Conservation (phyloP, 176 grass and related monocot species). For the Oropetium thomaeum region DNA sequence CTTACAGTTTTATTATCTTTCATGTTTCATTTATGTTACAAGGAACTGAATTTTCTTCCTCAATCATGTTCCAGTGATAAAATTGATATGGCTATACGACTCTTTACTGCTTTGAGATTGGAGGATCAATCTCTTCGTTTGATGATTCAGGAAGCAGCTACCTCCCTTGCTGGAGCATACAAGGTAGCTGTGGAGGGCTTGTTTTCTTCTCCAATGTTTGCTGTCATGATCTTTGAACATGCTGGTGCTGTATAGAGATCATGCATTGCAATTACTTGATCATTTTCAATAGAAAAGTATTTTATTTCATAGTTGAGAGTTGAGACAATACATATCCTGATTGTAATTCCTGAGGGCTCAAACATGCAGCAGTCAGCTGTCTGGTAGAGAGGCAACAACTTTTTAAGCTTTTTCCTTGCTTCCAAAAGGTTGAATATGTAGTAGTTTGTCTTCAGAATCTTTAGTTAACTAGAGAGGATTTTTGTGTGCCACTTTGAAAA, state of each 20-base stretch:
- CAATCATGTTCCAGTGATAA: slow-evolving; percentile 61
- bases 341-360: neutral
- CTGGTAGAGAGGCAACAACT: neutral
- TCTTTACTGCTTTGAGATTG: slow-evolving; percentile 80
- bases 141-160: slow-evolving; percentile 81
- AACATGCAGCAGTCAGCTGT: neutral
- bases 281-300: neutral
- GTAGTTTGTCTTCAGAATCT: neutral
- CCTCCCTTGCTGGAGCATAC: slow-evolving; percentile 80
- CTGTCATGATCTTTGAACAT: neutral
- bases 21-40: neutral
- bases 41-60: slow-evolving; percentile 17
- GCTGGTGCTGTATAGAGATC: neutral
- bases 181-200: slow-evolving; percentile 54
- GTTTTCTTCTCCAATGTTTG: neutral
- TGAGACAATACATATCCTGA: neutral
- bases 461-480: neutral
- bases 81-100: slow-evolving; percentile 84
- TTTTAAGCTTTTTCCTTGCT: neutral
- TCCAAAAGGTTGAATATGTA: neutral
- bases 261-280: neutral
- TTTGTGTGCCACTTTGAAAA: neutral
- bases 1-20: neutral
- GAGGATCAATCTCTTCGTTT: slow-evolving; percentile 78
- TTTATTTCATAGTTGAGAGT: neutral